These are phyloP conservation scores for Wickerhamomyces sp. DNA, from an alignment of 1,139 yeast genomes.

Conservation along the genomic window DNA sequence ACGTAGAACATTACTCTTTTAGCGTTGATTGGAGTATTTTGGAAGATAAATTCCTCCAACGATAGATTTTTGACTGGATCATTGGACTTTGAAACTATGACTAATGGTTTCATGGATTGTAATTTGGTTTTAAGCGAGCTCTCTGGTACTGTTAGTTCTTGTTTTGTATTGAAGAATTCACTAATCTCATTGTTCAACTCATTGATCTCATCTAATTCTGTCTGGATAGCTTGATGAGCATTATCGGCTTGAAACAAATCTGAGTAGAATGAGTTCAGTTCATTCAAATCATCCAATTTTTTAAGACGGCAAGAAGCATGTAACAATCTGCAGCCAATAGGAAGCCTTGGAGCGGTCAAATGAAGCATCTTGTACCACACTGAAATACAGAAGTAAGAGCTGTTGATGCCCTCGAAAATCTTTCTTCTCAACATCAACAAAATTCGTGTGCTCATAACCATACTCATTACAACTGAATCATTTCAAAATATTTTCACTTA, in stretches of 20 bases:
- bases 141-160: neutral
- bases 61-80: constrained; percentile 80
- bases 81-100: constrained; percentile 42
- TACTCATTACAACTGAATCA: no score
- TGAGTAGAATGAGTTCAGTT: constrained; percentile 20
- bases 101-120: constrained; percentile 7
- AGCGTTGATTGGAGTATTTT: constrained; percentile 46
- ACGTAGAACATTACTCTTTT: constrained; percentile 67
- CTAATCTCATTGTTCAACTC: constrained; percentile 22
- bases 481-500: no score
- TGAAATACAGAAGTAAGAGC: no score
- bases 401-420: no score
- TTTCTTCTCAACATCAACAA: no score
- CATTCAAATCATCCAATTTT: constrained; percentile 17
- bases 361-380: no score
- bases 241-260: constrained; percentile 15
- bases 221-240: neutral
- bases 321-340: neutral
- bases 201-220: constrained; percentile 13
- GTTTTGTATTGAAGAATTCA: constrained; percentile 14
- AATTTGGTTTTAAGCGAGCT: constrained; percentile 1
- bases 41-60: constrained; percentile 74
- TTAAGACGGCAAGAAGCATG: neutral
- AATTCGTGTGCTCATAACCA: neutral
- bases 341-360: neutral